phyloP scores from a whole-genome alignment of 2,329 filamentous ascomycete species.

The Hypoxylon sp. region DNA sequence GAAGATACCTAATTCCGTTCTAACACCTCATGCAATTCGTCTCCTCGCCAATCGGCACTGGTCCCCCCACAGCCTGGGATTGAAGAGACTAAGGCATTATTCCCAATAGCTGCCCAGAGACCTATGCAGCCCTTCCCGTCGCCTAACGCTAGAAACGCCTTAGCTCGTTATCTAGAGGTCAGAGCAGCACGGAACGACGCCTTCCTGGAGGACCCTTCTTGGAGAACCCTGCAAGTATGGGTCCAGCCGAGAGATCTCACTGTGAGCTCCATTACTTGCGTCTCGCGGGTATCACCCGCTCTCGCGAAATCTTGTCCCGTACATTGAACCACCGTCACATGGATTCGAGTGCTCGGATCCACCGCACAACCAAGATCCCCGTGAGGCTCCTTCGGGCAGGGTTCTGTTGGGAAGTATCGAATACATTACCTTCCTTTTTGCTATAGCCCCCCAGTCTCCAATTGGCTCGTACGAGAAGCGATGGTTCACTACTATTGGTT shows the following conservation, averaged over 20 bases:
- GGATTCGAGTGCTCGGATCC: conserved; percentile 35
- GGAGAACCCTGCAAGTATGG: conserved; percentile 39
- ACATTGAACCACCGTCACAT: conserved; percentile 31
- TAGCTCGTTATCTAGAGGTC: conserved; percentile 25
- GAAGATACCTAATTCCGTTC: neutral
- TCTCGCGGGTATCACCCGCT: conserved; percentile 22
- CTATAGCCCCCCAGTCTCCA: conserved; percentile 22
- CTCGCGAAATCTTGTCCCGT: conserved; percentile 34
- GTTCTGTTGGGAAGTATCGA: conserved; percentile 29
- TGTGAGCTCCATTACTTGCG: conserved; percentile 21
- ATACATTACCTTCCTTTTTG: conserved; percentile 34
- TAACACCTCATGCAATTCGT: neutral
- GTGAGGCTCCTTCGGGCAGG: conserved; percentile 30
- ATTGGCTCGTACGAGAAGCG: conserved; percentile 17
- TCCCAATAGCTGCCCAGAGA: conserved; percentile 3
- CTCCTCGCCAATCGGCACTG: conserved; percentile 2
- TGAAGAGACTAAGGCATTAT: conserved; percentile 2
- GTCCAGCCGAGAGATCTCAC: conserved; percentile 37
- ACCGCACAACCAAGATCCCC: conserved; percentile 40
- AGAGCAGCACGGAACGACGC: conserved; percentile 12
- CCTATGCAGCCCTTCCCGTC: conserved; percentile 21
- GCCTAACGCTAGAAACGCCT: conserved; percentile 19
- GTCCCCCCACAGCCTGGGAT: neutral
- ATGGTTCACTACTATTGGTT: conserved; percentile 12
- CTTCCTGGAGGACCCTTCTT: conserved; percentile 32